Conservation (phyloP, 2,329 filamentous ascomycete species). For the Colletotrichum tanaceti region DNA sequence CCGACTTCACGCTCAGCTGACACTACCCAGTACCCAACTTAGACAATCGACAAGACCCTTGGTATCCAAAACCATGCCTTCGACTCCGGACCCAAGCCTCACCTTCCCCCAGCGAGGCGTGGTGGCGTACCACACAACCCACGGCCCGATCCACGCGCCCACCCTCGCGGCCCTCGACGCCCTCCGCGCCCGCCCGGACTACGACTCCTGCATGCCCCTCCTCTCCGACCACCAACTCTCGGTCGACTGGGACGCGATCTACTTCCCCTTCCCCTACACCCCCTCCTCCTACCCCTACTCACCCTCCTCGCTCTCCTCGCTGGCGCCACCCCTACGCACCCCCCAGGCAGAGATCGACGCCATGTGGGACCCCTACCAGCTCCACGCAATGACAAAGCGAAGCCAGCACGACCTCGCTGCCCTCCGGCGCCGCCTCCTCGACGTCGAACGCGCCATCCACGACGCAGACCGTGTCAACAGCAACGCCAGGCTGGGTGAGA, state of each 20-base stretch:
- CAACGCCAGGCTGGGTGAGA: constrained; percentile 79
- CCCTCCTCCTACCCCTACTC: neutral
- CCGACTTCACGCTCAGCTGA: no score
- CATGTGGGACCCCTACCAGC: constrained; percentile 48
- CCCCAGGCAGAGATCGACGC: constrained; percentile 61
- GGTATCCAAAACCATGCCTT: neutral
- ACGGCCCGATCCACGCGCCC: constrained; percentile 1
- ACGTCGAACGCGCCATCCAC: constrained; percentile 47
- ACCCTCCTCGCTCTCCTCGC: neutral
- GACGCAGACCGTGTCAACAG: constrained; percentile 65
- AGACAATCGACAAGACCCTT: neutral
- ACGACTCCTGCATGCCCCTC: constrained; percentile 21
- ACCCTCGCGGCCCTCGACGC: neutral
- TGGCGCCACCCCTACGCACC: constrained; percentile 45
- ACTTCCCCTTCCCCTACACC: neutral
- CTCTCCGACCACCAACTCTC: neutral
- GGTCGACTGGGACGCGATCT: neutral
- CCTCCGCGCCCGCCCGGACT: constrained; percentile 10
- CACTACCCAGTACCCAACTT: no score
- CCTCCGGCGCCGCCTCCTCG: constrained; percentile 82
- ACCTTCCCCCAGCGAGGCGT: neutral
- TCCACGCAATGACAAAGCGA: constrained; percentile 43
- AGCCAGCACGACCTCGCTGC: constrained; percentile 76
- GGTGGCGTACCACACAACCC: neutral
- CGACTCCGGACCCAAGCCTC: neutral